A percentile compares a stretch with the other conserved stretches of the same genome.
phyloP scores from a whole-genome alignment of 257 asterid genomes.

The Capsicum baccatum region DNA sequence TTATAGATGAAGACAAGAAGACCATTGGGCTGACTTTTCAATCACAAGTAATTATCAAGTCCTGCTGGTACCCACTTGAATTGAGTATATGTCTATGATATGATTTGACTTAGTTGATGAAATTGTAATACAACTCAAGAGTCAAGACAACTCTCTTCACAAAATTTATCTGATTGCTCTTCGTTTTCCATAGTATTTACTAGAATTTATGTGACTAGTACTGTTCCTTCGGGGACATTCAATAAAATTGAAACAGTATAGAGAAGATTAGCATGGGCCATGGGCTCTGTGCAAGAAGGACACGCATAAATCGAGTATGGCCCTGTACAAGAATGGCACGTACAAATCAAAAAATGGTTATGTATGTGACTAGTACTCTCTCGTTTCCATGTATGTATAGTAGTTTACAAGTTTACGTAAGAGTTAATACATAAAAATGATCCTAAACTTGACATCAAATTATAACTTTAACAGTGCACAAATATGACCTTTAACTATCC shows the following conservation, averaged over 20 bases:
- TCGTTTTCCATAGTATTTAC: neutral
- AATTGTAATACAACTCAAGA: neutral
- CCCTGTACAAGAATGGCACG: too few relatives aligned
- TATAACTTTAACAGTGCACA: too few relatives aligned
- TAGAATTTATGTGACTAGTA: neutral
- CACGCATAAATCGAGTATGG: too few relatives aligned
- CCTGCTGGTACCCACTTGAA: constrained; percentile 16
- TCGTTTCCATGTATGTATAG: neutral
- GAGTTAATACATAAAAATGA: too few relatives aligned
- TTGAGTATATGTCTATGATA: neutral
- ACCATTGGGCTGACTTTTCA: constrained; percentile 7
- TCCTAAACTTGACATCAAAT: too few relatives aligned
- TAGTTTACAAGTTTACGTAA: too few relatives aligned
- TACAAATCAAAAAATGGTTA: neutral
- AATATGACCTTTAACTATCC: too few relatives aligned
- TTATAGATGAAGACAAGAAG: neutral
- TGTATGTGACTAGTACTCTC: neutral
- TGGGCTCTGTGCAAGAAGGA: too few relatives aligned
- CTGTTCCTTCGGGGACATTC: too few relatives aligned
- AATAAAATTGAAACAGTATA: too few relatives aligned
- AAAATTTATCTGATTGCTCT: neutral
- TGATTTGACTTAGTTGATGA: neutral
- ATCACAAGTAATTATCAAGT: constrained; percentile 4
- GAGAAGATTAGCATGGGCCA: too few relatives aligned
- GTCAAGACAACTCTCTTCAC: constrained; percentile 13